These are phyloP conservation scores for Mesotaenium endlicherianum DNA, from an alignment of 139 green algal species.

Conservation along the genomic window DNA sequence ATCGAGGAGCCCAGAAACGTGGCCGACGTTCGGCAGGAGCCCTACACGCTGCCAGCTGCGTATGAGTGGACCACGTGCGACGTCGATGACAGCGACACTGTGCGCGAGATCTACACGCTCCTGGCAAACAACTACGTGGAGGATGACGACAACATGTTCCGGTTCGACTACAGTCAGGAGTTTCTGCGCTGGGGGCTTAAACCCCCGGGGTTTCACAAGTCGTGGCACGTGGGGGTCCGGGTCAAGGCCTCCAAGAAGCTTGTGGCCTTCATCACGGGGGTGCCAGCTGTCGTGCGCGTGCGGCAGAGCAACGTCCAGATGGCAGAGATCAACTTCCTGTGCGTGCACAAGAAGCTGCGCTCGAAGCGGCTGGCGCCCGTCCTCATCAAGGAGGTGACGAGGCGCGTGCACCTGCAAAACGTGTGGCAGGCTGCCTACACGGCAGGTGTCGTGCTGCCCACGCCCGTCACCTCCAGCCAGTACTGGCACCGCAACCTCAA, in stretches of 20 bases:
- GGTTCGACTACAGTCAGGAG: slow-evolving; percentile 79
- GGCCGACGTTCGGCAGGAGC: slow-evolving; percentile 75
- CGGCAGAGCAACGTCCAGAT: slow-evolving; percentile 58
- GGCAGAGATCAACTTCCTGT: slow-evolving; percentile 99
- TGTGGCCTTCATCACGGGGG: slow-evolving; percentile 91
- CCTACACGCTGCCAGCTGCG: slow-evolving; percentile 76
- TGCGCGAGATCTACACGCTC: slow-evolving; percentile 81
- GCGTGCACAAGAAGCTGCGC: slow-evolving; percentile 97
- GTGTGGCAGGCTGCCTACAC: slow-evolving; percentile 98
- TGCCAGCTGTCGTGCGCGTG: slow-evolving; percentile 32
- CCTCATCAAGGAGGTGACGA: slow-evolving; percentile 97
- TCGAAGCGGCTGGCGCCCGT: slow-evolving; percentile 91
- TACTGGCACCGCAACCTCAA: slow-evolving; percentile 97
- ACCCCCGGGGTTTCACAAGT: slow-evolving; percentile 72
- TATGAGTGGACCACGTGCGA: slow-evolving; percentile 91
- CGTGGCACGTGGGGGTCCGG: slow-evolving; percentile 84
- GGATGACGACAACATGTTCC: slow-evolving; percentile 98
- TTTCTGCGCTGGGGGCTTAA: slow-evolving; percentile 91
- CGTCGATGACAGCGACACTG: slow-evolving; percentile 60
- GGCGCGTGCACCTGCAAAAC: slow-evolving; percentile 79
- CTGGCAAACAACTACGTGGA: slow-evolving; percentile 95
- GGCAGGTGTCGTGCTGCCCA: slow-evolving; percentile 90
- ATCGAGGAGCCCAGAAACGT: slow-evolving; percentile 82
- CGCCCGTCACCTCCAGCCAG: slow-evolving; percentile 75
- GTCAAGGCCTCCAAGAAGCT: slow-evolving; percentile 66